phyloP scores from a whole-genome alignment of 371 early-diverging fungal species.

The Coemansia linderi region DNA sequence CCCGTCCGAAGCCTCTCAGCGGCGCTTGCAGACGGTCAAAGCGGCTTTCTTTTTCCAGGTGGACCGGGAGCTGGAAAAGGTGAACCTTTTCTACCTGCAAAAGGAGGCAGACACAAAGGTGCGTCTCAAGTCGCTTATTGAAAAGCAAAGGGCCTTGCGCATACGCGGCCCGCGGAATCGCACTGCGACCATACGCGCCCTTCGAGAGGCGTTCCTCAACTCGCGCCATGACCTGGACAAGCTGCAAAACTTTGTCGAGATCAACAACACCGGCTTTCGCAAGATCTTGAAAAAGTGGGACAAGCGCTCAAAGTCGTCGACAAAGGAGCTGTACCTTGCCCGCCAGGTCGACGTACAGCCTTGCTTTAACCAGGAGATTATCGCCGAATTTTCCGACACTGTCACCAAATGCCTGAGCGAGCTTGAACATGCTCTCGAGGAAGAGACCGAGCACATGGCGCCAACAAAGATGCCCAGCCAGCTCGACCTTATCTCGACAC shows the following conservation, averaged over 20 bases:
- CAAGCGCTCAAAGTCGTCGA: conserved; percentile 90
- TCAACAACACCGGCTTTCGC: conserved; percentile 92
- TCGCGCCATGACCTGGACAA: conserved; percentile 92
- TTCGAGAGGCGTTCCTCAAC: conserved; percentile 85
- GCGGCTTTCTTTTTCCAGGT: conserved; percentile 82
- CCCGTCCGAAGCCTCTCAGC: conserved; percentile 35
- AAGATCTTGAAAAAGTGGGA: conserved; percentile 99
- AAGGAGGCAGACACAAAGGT: conserved; percentile 79
- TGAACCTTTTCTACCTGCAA: conserved; percentile 79
- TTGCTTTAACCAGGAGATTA: conserved; percentile 88
- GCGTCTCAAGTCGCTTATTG: conserved; percentile 72
- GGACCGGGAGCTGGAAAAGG: conserved; percentile 82
- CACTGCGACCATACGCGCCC: conserved; percentile 41
- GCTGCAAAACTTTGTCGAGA: conserved; percentile 94
- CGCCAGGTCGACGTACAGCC: conserved; percentile 95
- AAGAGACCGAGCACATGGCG: conserved; percentile 22
- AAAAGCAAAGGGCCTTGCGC: conserved; percentile 77
- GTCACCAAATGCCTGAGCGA: conserved; percentile 58
- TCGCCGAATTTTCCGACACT: conserved; percentile 84
- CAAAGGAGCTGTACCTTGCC: conserved; percentile 92
- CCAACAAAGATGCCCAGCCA: conserved; percentile 15
- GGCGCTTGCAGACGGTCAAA: conserved; percentile 66
- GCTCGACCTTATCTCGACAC: conserved; percentile 25
- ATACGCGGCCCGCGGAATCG: conserved; percentile 50
- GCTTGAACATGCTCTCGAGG: conserved; percentile 51